A percentile compares a stretch with the other conserved stretches of the same genome.
Conservation (phyloP, 805 yeast genomes). For the Candida hispaniensis region DNA sequence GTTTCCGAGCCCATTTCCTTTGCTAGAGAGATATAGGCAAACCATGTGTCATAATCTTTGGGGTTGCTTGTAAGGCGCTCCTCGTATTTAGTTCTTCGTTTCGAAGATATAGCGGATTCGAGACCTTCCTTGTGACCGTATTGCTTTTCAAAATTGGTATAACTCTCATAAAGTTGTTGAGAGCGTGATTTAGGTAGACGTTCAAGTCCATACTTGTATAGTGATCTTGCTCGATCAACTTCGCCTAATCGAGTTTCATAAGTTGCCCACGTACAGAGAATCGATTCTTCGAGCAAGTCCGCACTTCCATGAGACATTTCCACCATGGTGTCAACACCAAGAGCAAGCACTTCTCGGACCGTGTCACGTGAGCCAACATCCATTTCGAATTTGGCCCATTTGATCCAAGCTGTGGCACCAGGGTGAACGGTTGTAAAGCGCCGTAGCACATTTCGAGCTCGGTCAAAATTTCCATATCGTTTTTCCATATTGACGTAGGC, state of each 20-base stretch:
- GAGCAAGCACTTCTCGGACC: constrained; percentile 54
- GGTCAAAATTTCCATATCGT: constrained; percentile 48
- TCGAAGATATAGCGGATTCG: constrained; percentile 41
- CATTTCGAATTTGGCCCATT: constrained; percentile 67
- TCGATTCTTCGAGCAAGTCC: constrained; percentile 30
- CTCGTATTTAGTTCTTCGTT: constrained; percentile 49
- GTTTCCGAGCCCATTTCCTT: constrained; percentile 31
- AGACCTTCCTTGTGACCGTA: constrained; percentile 47
- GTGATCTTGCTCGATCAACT: constrained; percentile 49
- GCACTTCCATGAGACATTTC: constrained; percentile 24
- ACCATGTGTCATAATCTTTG: constrained; percentile 69
- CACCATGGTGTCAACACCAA: constrained; percentile 48
- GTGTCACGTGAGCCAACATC: constrained; percentile 37
- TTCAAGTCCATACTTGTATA: constrained; percentile 43
- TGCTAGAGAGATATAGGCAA: constrained; percentile 52
- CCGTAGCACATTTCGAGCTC: constrained; percentile 48
- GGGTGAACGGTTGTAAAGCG: constrained; percentile 48
- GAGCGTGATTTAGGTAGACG: constrained; percentile 34
- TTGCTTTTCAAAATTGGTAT: constrained; percentile 53
- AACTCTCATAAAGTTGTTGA: constrained; percentile 34
- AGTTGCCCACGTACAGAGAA: constrained; percentile 47
- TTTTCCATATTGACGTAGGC: constrained; percentile 64
- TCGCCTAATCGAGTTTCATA: constrained; percentile 61
- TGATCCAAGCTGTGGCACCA: constrained; percentile 49
- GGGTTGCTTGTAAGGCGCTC: constrained; percentile 36